Conservation (phyloP, 345 rosid species). For the Eutrema yunnanense region DNA sequence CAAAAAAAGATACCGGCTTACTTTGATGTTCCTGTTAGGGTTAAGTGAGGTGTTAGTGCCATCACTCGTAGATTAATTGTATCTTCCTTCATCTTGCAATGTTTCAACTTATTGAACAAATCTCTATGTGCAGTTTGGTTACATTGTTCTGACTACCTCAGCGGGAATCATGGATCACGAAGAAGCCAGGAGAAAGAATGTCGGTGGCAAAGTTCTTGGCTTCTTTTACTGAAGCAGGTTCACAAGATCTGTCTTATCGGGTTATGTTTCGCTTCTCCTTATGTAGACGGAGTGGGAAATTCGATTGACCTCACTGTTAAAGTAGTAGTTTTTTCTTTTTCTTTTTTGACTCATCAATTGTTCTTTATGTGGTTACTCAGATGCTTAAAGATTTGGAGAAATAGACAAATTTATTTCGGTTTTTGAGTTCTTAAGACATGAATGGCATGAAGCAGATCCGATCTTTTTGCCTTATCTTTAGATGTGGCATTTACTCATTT, state of each 20-base stretch:
- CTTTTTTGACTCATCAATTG: background rate
- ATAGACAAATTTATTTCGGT: background rate
- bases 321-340: background rate
- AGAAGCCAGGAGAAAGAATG: constrained; percentile 86
- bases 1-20: background rate
- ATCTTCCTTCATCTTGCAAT: background rate
- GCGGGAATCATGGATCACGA: constrained; percentile 92
- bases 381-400: background rate
- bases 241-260: background rate
- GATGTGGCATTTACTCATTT: background rate
- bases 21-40: background rate
- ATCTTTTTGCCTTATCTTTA: background rate
- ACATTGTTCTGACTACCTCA: constrained; percentile 73
- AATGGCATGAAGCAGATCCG: background rate
- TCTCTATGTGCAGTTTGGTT: constrained; percentile 55
- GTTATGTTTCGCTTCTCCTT: background rate
- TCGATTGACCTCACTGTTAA: background rate
- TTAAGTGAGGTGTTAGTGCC: background rate
- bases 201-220: constrained; percentile 77
- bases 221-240: constrained; percentile 50
- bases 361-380: background rate
- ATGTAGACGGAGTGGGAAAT: background rate
- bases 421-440: background rate
- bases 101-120: background rate
- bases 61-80: background rate